Percentiles rank a stretch among this genome's conserved stretches.
These are phyloP conservation scores for Fusarium sulawesiense DNA, from an alignment of 2,329 filamentous ascomycete genomes.

Conservation along the genomic window DNA sequence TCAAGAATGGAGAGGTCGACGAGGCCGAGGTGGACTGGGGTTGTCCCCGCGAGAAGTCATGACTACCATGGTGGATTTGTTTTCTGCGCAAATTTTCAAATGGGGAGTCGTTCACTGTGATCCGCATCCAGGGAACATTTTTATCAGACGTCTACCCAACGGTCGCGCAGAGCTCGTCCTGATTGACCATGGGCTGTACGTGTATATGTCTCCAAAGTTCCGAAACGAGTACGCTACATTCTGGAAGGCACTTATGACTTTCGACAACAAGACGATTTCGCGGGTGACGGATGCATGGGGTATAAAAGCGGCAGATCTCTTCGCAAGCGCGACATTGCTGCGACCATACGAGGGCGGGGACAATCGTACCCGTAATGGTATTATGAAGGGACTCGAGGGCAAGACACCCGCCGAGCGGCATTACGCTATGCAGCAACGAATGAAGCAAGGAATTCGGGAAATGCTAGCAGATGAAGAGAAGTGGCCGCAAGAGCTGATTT, in stretches of 20 bases:
- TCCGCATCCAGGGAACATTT: slow-evolving; percentile 97
- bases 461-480: slow-evolving; percentile 87
- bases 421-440: slow-evolving; percentile 88
- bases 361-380: slow-evolving; percentile 68
- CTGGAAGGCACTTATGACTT: slow-evolving; percentile 94
- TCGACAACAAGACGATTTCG: slow-evolving; percentile 85
- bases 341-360: slow-evolving; percentile 91
- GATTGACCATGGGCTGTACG: slow-evolving; percentile 97
- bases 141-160: slow-evolving; percentile 84
- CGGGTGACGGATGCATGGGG: slow-evolving; percentile 85
- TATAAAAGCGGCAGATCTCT: slow-evolving; percentile 87
- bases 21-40: slow-evolving; percentile 83
- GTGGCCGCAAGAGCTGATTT: slow-evolving; percentile 90
- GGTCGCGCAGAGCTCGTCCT: slow-evolving; percentile 92
- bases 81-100: slow-evolving; percentile 97
- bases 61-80: slow-evolving; percentile 96
- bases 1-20: slow-evolving; percentile 78
- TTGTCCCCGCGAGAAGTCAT: slow-evolving; percentile 87
- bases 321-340: slow-evolving; percentile 90
- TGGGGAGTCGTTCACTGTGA: slow-evolving; percentile 97
- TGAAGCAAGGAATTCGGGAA: slow-evolving; percentile 75
- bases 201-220: slow-evolving; percentile 87
- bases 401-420: slow-evolving; percentile 76
- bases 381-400: slow-evolving; percentile 73
- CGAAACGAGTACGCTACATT: slow-evolving; percentile 87